Evolutionary conservation across 2,329 filamentous ascomycete genomes (phyloP).

Genomic region (Zymoseptoria crescenta): DNA sequence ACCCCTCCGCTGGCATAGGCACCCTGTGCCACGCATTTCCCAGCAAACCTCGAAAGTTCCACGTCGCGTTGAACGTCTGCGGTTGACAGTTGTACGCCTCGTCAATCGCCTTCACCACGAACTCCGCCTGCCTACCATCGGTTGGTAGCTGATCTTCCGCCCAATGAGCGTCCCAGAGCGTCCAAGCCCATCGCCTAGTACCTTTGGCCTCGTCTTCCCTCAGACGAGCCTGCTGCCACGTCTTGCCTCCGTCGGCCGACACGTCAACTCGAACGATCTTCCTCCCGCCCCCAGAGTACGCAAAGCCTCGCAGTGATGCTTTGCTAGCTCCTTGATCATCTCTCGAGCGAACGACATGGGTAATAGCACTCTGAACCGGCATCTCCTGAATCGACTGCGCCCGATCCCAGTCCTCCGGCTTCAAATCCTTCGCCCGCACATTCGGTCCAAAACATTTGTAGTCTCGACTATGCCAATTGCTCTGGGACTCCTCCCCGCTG

Average conservation of each 20-base stretch:
- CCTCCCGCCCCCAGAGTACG: constrained; percentile 60
- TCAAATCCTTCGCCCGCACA: constrained; percentile 28
- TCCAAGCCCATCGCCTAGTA: constrained; percentile 55
- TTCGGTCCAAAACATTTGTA: constrained; percentile 61
- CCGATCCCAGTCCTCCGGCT: constrained; percentile 51
- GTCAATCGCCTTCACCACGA: constrained; percentile 60
- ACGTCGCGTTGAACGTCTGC: constrained; percentile 51
- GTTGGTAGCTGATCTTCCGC: constrained; percentile 37
- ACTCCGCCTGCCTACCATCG: constrained; percentile 25
- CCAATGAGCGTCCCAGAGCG: constrained; percentile 48
- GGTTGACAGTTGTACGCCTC: constrained; percentile 61
- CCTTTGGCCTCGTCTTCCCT: constrained; percentile 44
- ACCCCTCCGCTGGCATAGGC: background rate
- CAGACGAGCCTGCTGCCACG: constrained; percentile 57
- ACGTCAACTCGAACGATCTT: constrained; percentile 61
- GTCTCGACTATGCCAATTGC: constrained; percentile 59
- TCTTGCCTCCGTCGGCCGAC: constrained; percentile 54
- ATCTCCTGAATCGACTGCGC: constrained; percentile 61
- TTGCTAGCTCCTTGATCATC: constrained; percentile 16
- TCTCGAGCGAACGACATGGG: constrained; percentile 25
- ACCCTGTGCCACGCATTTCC: constrained; percentile 62
- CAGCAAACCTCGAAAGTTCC: constrained; percentile 57
- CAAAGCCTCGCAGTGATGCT: constrained; percentile 50
- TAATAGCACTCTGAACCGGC: constrained; percentile 61
- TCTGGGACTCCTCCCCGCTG: constrained; percentile 58